These are phyloP conservation scores for Epichloe brachyelytri DNA, from an alignment of 2,329 filamentous ascomycete species.

Conservation along the genomic window DNA sequence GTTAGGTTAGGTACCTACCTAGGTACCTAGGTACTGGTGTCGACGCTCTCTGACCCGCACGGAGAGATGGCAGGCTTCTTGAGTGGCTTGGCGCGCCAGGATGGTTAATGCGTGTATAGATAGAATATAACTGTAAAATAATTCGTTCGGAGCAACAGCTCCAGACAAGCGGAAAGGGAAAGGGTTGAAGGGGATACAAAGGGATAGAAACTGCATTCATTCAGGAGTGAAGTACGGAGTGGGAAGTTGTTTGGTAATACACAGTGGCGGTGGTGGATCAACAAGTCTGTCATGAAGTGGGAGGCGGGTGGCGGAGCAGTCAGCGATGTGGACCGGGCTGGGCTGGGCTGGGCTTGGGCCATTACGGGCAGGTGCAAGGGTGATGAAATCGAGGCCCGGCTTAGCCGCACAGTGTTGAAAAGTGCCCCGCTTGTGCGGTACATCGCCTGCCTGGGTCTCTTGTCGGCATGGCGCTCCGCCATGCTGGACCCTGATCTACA, in stretches of 20 bases:
- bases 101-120: background rate
- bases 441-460: too few species aligned
- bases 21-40: background rate
- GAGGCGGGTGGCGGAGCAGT: background rate
- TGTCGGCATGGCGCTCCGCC: too few species aligned
- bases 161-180: background rate
- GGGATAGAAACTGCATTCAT: background rate
- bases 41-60: conserved; percentile 1
- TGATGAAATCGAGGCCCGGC: too few species aligned
- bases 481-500: too few species aligned
- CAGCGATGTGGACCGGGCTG: background rate
- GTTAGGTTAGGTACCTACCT: background rate
- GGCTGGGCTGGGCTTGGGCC: too few species aligned
- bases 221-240: background rate
- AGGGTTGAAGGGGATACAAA: background rate
- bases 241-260: background rate
- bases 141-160: background rate
- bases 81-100: background rate
- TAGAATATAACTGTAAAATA: background rate
- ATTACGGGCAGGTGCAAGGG: too few species aligned
- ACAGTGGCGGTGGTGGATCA: background rate
- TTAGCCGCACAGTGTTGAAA: too few species aligned
- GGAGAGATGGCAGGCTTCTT: background rate
- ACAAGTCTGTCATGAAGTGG: background rate
- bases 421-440: too few species aligned